phyloP scores from a whole-genome alignment of 768 basidiomycete species.

The Kwoniella dendrophila region DNA sequence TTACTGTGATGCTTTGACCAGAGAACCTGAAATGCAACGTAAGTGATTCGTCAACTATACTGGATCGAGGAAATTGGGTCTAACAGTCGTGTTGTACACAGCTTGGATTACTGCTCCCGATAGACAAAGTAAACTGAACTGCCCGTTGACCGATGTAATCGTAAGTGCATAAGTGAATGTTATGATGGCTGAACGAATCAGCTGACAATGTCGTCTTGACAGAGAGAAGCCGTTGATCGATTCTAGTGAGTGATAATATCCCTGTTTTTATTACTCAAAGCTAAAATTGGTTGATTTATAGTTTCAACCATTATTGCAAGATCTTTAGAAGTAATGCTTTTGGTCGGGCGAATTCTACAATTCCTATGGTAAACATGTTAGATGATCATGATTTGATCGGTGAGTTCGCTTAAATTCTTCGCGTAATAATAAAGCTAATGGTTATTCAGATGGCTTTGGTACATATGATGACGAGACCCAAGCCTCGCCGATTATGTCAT shows the following conservation, averaged over 20 bases:
- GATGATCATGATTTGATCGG: constrained; percentile 60
- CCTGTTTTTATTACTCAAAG: background rate
- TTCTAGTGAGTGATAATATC: constrained; percentile 43
- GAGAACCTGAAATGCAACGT: constrained; percentile 62
- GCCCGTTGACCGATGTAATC: constrained; percentile 72
- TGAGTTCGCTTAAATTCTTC: constrained; percentile 62
- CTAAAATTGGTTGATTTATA: constrained; percentile 55
- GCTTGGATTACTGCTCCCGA: constrained; percentile 74
- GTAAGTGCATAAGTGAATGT: constrained; percentile 14
- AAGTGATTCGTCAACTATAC: background rate
- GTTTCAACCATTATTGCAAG: constrained; percentile 89
- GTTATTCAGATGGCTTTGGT: constrained; percentile 45
- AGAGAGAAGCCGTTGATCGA: constrained; percentile 70
- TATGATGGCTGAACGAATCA: background rate
- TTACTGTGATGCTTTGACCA: constrained; percentile 69
- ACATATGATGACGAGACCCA: constrained; percentile 53
- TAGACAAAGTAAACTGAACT: constrained; percentile 64
- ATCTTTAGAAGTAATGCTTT: constrained; percentile 85
- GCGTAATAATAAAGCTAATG: background rate
- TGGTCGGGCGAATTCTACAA: constrained; percentile 83
- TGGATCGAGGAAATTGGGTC: background rate
- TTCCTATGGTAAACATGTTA: constrained; percentile 66
- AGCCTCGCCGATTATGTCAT: constrained; percentile 53
- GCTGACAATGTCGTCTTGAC: background rate
- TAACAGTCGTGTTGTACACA: constrained; percentile 12